Evolutionary conservation across 2,329 filamentous ascomycete genomes (phyloP).

Genomic region (Cladorrhinum sp.): DNA sequence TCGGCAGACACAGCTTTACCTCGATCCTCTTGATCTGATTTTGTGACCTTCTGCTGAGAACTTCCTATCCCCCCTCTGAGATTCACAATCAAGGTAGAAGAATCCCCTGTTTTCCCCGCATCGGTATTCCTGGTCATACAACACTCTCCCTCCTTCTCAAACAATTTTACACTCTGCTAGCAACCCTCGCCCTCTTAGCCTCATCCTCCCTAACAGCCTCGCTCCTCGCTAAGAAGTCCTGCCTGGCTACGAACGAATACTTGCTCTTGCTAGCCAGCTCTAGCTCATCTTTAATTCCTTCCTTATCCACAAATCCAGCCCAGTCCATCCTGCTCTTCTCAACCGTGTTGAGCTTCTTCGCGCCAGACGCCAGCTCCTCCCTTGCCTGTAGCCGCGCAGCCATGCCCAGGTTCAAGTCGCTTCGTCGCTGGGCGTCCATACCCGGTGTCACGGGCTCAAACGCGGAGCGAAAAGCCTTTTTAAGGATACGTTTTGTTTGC

Average conservation of each 20-base stretch:
- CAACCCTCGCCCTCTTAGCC: slow-evolving; percentile 50
- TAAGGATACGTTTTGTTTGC: slow-evolving; percentile 43
- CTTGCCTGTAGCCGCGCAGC: slow-evolving; percentile 46
- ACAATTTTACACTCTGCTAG: slow-evolving; percentile 14
- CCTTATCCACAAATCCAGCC: slow-evolving; percentile 68
- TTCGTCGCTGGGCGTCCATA: slow-evolving; percentile 44
- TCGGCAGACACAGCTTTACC: too few species aligned
- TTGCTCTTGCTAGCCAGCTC: slow-evolving; percentile 63
- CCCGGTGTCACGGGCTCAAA: slow-evolving; percentile 56
- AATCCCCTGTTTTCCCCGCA: too few species aligned
- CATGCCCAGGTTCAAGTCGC: slow-evolving; percentile 58
- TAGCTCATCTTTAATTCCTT: slow-evolving; percentile 67
- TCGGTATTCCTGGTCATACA: too few species aligned
- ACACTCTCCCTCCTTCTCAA: not conserved
- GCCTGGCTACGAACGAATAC: slow-evolving; percentile 57
- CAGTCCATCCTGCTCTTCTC: slow-evolving; percentile 73
- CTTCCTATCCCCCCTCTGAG: too few species aligned
- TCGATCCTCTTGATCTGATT: too few species aligned
- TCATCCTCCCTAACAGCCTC: slow-evolving; percentile 62
- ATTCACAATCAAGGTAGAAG: too few species aligned
- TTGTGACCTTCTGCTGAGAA: too few species aligned
- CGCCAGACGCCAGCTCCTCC: slow-evolving; percentile 43
- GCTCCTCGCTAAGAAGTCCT: slow-evolving; percentile 64
- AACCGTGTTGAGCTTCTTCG: slow-evolving; percentile 66
- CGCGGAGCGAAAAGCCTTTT: slow-evolving; percentile 56